Base-by-base conservation (phyloP, 306 rosid species). In the Vigna nakashimae region DNA sequence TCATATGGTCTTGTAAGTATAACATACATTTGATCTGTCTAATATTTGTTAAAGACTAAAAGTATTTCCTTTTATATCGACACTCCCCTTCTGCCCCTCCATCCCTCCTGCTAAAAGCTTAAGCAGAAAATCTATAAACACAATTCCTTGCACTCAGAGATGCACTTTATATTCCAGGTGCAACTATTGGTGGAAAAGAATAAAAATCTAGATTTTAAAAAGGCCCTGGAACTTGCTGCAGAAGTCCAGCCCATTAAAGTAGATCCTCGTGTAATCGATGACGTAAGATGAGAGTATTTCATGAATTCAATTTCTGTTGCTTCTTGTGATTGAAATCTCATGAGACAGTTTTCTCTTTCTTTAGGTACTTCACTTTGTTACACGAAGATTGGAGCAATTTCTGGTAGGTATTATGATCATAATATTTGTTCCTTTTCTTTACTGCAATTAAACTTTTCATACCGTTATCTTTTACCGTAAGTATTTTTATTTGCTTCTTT, bases 1-100 rank as follows among this genome's bases (percentile, higher is more conserved):
- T 90, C 98, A 40, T 90, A 94, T 88, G 97, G 97, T 79, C 98
- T 94, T 74, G 98, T 94, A 86, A 88, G 98, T 80, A 8, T 53
- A 15, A 77, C 18, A 68, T 82, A 7, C 16, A 9, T 64, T 76
- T 55, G 12, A 36, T 56, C 17, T n/a, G 50, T 52, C 20, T 4
- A 49, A 34, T 34, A 34, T 34, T 34, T 34, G 6, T 5, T 34
- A 34, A 34, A 30, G 34, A 30, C 34, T 30, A 0, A 3, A 30
- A 34, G 7, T 34, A 34, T 5, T 34, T 34, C 38, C 38, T 34
- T 34, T 34, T 34, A 34, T 34, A 5, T 34, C 38, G 38, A 5
- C 38, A 34, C 38, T 30, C 0, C 34, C 34, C 34, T 30, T 30
- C 34, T 4, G 57, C 32, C 9, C 43, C 34, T 55, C 38, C 43